phyloP scores from a whole-genome alignment of 208 protist species.

The Wallacemonas sp. region DNA sequence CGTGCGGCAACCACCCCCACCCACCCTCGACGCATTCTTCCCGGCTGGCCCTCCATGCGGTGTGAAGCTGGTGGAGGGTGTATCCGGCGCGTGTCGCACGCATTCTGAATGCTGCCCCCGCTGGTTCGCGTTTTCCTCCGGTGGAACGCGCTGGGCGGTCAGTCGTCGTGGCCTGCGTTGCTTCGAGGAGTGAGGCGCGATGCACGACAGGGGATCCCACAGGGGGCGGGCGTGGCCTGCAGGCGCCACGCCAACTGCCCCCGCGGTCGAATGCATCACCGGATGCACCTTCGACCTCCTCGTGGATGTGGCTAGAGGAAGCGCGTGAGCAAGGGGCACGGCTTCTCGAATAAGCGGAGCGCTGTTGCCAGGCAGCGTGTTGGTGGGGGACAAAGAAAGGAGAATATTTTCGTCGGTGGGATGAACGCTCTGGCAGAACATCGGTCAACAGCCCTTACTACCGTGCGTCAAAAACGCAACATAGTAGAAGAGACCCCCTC shows the following conservation, averaged over 20 bases:
- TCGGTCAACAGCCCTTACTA: no score
- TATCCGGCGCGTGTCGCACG: background rate
- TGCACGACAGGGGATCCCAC: background rate
- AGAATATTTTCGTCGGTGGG: no score
- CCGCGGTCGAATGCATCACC: background rate
- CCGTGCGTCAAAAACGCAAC: no score
- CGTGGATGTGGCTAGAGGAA: no score
- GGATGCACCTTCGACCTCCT: no score
- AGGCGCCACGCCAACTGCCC: background rate
- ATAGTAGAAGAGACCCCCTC: no score
- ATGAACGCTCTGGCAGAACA: no score
- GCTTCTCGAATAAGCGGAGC: background rate
- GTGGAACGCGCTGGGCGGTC: conserved; percentile 11
- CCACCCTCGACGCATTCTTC: background rate
- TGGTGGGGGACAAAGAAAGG: background rate
- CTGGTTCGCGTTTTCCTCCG: conserved; percentile 18
- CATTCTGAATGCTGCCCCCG: background rate
- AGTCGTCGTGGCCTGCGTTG: background rate
- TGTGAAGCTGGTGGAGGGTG: background rate
- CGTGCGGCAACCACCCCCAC: background rate
- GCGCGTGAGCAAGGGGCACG: no score
- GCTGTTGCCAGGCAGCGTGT: background rate
- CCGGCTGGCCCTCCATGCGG: background rate
- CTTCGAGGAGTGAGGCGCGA: background rate
- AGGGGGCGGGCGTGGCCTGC: background rate